Evolutionary conservation across 345 rosid genomes (phyloP), one percentile per base, ranked within the genome.

Genomic region (Bretschneidera sinensis): DNA sequence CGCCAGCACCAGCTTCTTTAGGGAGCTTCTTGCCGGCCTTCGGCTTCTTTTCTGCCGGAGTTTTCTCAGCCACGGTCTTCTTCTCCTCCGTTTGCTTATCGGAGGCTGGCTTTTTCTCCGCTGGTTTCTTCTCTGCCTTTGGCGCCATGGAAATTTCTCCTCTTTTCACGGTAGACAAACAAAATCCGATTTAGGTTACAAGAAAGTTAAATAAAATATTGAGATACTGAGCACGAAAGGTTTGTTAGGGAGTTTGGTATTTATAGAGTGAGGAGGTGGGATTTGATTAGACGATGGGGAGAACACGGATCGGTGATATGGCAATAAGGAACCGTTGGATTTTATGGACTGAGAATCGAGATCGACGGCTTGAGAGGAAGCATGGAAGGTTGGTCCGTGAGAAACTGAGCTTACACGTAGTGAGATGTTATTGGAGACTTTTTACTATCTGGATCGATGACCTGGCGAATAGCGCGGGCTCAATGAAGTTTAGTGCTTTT

Each of bases 21-120:
- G 94, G 88, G 1, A 88, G 80, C 59, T 85, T 85, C 74, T 88
- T 88, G 0, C 91, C 91, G 24, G 92, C 96, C 67, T 88, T 86
- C 0, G 88, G 96, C 60, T 82, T 85, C 78, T 85, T 85, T 80
- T 85, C 92, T 0, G 88, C 96, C 8, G 88, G 88, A 0, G 83
- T 77, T 61, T 86, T 86, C 79, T 85, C 90, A 0, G 73, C 92
- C 18, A 74, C 80, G 0, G 79, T 74, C 14, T 83, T 72, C 75
- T 76, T 83, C 79, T 86, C 92, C 71, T 64, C 72, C 11, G 85
- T 76, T 0, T 83, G 79, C 61, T 81, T 80, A 25, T 84, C 78
- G 25, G 78, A 73, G 0, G 84, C 81, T 0, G 91, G 95, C 51
- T 88, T 85, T 74, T 88, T 88, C 76, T 88, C 96, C 0, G 88